phyloP scores from a whole-genome alignment of 805 yeast species.

The Hanseniaspora pseudoguilliermondii region DNA sequence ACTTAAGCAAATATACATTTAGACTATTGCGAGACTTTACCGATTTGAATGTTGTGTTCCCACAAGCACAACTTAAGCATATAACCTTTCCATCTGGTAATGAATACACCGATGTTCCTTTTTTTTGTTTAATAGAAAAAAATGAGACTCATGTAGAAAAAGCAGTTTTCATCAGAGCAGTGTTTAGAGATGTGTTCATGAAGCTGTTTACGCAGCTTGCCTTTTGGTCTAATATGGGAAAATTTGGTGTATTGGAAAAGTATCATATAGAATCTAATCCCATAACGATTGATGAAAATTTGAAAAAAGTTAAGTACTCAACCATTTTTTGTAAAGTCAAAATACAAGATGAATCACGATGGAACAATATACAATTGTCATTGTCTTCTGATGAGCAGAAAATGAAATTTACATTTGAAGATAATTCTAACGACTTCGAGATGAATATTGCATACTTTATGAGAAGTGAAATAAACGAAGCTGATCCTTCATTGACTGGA shows the following conservation, averaged over 20 bases:
- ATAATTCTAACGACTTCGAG: background rate
- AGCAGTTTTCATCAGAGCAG: background rate
- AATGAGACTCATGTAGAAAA: background rate
- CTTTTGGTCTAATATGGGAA: slow-evolving; percentile 46
- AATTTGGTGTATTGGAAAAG: slow-evolving; percentile 34
- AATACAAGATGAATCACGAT: background rate
- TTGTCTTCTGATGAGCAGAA: background rate
- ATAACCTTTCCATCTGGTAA: background rate
- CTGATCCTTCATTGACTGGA: slow-evolving; percentile 51
- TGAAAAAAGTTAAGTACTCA: background rate
- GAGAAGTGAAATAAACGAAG: slow-evolving; percentile 48
- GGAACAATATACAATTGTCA: background rate
- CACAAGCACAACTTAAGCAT: background rate
- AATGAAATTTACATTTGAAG: background rate
- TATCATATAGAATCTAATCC: slow-evolving; percentile 18
- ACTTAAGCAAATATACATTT: background rate
- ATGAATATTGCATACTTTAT: slow-evolving; percentile 27
- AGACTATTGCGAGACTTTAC: background rate
- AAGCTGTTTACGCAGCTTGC: slow-evolving; percentile 34
- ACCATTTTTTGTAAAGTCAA: background rate
- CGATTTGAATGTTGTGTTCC: background rate
- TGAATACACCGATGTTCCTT: slow-evolving; percentile 6
- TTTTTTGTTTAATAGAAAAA: background rate
- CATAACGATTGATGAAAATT: background rate
- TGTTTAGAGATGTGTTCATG: slow-evolving; percentile 27